Percentiles rank a stretch among this genome's conserved stretches.
phyloP scores from a whole-genome alignment of 108 stramenopile genomes.

The Pseudonitzschia delicatissima region DNA sequence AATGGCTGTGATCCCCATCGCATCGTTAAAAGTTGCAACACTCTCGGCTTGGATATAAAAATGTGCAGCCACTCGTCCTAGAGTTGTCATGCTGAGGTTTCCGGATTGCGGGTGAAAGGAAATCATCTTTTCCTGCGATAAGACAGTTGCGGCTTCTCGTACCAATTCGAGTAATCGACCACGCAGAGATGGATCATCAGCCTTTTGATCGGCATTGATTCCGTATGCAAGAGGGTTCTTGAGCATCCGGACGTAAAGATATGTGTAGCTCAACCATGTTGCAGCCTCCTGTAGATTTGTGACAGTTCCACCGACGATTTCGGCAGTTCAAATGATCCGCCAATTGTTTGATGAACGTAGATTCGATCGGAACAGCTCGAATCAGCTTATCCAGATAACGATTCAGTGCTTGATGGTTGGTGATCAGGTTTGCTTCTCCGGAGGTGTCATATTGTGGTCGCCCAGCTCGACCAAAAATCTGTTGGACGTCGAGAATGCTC shows the following conservation, averaged over 20 bases:
- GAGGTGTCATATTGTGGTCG: conserved; percentile 92
- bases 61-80: conserved; percentile 96
- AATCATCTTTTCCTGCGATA: conserved; percentile 88
- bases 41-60: conserved; percentile 97
- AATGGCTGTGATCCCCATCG: conserved; percentile 42
- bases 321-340: conserved; percentile 98
- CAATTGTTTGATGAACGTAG: conserved; percentile 89
- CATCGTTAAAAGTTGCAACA: conserved; percentile 91
- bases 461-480: conserved; percentile 98
- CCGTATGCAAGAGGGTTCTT: conserved; percentile 95
- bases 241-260: conserved; percentile 93
- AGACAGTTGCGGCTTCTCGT: conserved; percentile 70
- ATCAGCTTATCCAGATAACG: conserved; percentile 94
- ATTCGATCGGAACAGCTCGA: conserved; percentile 92
- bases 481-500: conserved; percentile 96
- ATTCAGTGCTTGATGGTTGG: conserved; percentile 84
- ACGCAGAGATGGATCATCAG: conserved; percentile 74
- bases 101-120: conserved; percentile 82
- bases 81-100: conserved; percentile 89
- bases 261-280: conserved; percentile 96
- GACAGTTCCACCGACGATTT: conserved; percentile 96
- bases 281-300: conserved; percentile 86
- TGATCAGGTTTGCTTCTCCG: conserved; percentile 97
- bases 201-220: conserved; percentile 70
- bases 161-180: conserved; percentile 67